Conservation (phyloP, 305 asterid genomes). For the Solanum hybrid region DNA sequence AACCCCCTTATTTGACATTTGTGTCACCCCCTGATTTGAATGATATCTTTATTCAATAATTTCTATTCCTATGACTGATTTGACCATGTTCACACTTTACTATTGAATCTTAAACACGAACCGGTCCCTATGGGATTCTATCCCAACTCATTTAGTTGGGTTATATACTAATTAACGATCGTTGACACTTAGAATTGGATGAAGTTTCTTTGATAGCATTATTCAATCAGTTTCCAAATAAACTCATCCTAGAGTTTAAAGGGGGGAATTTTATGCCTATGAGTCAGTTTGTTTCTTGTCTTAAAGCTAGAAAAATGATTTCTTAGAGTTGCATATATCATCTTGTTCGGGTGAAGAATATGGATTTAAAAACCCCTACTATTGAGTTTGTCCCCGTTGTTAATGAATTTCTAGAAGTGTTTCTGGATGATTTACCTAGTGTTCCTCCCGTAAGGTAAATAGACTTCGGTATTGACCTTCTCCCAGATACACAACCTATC, state of each 20-base stretch:
- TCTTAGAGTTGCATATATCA: neutral
- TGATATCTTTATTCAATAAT: neutral
- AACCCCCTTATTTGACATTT: neutral
- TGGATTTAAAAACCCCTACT: neutral
- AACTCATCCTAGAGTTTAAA: neutral
- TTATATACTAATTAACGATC: neutral
- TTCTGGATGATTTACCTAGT: neutral
- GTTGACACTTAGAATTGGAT: neutral
- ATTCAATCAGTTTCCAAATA: neutral
- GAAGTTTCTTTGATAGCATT: neutral
- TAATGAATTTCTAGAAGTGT: neutral
- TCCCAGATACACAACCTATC: neutral
- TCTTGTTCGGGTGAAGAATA: neutral
- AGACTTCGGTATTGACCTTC: neutral
- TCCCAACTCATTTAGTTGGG: neutral
- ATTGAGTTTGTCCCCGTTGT: neutral
- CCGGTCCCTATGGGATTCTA: neutral
- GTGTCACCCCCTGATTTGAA: neutral
- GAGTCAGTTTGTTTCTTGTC: neutral
- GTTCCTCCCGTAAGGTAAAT: neutral
- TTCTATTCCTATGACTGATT: neutral
- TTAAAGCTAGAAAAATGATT: neutral
- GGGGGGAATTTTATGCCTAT: neutral
- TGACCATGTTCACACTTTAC: neutral
- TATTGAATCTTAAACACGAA: neutral